phyloP scores from a whole-genome alignment of 2,329 filamentous ascomycete species.

The Rhytidhysteron rufulum region DNA sequence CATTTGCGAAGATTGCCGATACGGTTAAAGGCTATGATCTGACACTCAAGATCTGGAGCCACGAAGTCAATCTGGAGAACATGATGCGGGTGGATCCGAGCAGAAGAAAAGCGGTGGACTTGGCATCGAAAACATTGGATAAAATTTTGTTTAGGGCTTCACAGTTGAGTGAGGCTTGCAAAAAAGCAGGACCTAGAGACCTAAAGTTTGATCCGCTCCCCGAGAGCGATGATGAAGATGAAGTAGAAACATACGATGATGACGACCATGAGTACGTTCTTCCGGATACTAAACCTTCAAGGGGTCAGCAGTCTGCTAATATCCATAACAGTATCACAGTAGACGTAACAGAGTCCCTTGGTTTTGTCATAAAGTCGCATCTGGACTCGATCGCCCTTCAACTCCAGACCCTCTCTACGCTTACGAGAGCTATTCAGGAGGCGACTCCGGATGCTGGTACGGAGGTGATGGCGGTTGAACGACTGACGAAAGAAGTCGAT shows the following conservation, averaged over 20 bases:
- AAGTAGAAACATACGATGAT: slow-evolving; percentile 3
- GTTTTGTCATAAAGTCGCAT: slow-evolving; percentile 16
- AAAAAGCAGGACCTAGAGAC: slow-evolving; percentile 17
- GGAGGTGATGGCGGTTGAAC: slow-evolving; percentile 14
- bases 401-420: slow-evolving; percentile 17
- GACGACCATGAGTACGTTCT: slow-evolving; percentile 5
- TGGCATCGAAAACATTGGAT: slow-evolving; percentile 13
- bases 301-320: no score
- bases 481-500: slow-evolving; percentile 15
- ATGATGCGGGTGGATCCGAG: slow-evolving; percentile 13
- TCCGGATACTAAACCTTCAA: no score
- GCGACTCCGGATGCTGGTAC: slow-evolving; percentile 15
- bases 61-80: slow-evolving; percentile 14
- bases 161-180: slow-evolving; percentile 13
- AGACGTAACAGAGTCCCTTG: slow-evolving; percentile 15
- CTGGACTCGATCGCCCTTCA: slow-evolving; percentile 22
- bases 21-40: slow-evolving; percentile 17
- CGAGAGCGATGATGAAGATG: slow-evolving; percentile 9
- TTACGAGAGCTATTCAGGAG: slow-evolving; percentile 23
- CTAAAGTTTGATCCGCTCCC: slow-evolving; percentile 13
- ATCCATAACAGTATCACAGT: no score
- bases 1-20: slow-evolving; percentile 21
- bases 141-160: slow-evolving; percentile 11
- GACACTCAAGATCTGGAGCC: slow-evolving; percentile 20
- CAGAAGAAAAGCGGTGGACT: slow-evolving; percentile 12